A percentile compares a stretch with the other conserved stretches of the same genome.
These are phyloP conservation scores for Nepenthes gracilis DNA, from an alignment of 148 eudicot species.

Conservation along the genomic window DNA sequence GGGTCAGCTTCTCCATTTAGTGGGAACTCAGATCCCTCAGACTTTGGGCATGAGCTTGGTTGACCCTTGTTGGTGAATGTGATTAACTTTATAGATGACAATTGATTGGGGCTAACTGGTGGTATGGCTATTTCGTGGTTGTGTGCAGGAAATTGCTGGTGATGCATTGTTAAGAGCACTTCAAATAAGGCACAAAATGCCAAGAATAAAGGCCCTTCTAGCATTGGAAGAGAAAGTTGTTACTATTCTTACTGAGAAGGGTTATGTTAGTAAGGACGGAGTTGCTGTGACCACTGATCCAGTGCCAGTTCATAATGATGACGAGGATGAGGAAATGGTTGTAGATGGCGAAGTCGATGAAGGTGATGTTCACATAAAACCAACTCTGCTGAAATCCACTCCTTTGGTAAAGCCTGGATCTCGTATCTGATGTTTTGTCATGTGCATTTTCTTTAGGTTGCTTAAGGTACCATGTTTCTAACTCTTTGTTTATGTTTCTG, in stretches of 20 bases:
- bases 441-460: neutral
- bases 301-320: slow-evolving; percentile 52
- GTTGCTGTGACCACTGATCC: slow-evolving; percentile 38
- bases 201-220: slow-evolving; percentile 88
- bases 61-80: too few species aligned
- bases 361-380: slow-evolving; percentile 96
- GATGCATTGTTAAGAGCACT: slow-evolving; percentile 60
- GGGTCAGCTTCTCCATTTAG: too few species aligned
- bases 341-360: slow-evolving; percentile 99
- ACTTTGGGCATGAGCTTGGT: too few species aligned
- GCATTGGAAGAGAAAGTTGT: slow-evolving; percentile 78
- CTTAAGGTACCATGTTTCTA: neutral
- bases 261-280: slow-evolving; percentile 65
- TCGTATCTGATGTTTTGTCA: neutral
- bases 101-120: too few species aligned
- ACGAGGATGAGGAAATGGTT: slow-evolving; percentile 95
- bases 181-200: slow-evolving; percentile 78
- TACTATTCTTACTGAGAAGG: slow-evolving; percentile 76
- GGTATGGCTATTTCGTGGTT: neutral
- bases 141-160: slow-evolving; percentile 81
- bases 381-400: slow-evolving; percentile 44
- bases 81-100: too few species aligned
- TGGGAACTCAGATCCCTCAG: too few species aligned
- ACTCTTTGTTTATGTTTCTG: neutral
- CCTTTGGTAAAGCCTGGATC: slow-evolving; percentile 51